These are phyloP conservation scores for Tetrapisispora pingtungensis DNA, from an alignment of 805 yeast genomes.

Conservation along the genomic window DNA sequence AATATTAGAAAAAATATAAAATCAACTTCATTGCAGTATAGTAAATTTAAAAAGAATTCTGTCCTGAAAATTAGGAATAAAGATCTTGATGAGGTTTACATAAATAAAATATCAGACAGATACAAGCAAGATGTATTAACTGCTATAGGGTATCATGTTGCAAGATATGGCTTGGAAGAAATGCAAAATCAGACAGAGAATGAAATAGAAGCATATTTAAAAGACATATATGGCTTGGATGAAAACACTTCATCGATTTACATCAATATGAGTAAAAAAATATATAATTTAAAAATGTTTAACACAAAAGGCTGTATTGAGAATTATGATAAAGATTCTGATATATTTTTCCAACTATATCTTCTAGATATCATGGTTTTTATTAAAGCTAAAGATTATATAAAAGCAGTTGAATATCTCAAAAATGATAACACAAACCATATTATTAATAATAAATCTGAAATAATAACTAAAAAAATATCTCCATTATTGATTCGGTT, in stretches of 20 bases:
- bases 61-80: constrained; percentile 24
- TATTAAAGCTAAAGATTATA: constrained; percentile 9
- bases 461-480: neutral
- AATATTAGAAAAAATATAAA: constrained; percentile 23
- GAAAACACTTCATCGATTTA: constrained; percentile 30
- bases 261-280: constrained; percentile 34
- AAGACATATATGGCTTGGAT: constrained; percentile 24
- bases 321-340: constrained; percentile 35
- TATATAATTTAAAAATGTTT: constrained; percentile 29
- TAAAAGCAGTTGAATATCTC: constrained; percentile 36
- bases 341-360: constrained; percentile 20
- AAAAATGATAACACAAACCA: constrained; percentile 8
- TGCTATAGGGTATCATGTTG: constrained; percentile 38
- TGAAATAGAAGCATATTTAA: constrained; percentile 23
- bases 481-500: constrained; percentile 36
- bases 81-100: constrained; percentile 28
- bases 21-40: constrained; percentile 16
- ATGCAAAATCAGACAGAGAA: constrained; percentile 25
- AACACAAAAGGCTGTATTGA: constrained; percentile 37
- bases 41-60: constrained; percentile 22
- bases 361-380: constrained; percentile 29
- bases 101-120: constrained; percentile 23
- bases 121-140: constrained; percentile 26
- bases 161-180: constrained; percentile 30
- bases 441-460: neutral